These are phyloP conservation scores for Neocucurbitaria cava DNA, from an alignment of 2,329 filamentous ascomycete species.

Conservation along the genomic window DNA sequence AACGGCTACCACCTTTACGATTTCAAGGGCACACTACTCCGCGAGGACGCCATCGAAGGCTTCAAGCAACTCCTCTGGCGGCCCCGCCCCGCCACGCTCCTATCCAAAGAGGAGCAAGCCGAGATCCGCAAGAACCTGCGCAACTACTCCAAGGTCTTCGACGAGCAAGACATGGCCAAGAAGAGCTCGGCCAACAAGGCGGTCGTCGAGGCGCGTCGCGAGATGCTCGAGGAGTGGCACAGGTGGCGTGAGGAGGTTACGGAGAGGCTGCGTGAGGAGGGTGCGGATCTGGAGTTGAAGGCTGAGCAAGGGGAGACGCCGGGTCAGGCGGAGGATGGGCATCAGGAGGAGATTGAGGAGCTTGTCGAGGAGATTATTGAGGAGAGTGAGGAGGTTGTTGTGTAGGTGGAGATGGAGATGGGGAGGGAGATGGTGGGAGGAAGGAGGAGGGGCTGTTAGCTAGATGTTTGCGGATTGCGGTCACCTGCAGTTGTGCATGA, in stretches of 20 bases:
- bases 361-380: conserved; percentile 90
- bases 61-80: conserved; percentile 99
- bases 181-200: conserved; percentile 93
- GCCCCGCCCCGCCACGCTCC: conserved; percentile 86
- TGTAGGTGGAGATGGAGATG: conserved; percentile 24
- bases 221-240: conserved; percentile 86
- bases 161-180: conserved; percentile 92
- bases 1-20: conserved; percentile 99
- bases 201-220: conserved; percentile 85
- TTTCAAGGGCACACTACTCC: conserved; percentile 87
- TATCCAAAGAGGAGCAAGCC: conserved; percentile 97
- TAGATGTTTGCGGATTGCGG: no score
- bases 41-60: conserved; percentile 91
- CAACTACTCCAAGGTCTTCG: conserved; percentile 93
- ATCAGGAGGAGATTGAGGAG: conserved; percentile 67
- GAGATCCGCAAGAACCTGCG: conserved; percentile 96
- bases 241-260: conserved; percentile 79
- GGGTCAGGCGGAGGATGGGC: conserved; percentile 55
- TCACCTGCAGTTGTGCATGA: not conserved
- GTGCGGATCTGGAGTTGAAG: conserved; percentile 63
- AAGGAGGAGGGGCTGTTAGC: not conserved
- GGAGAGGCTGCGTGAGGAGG: conserved; percentile 67
- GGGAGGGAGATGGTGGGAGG: no score
- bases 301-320: conserved; percentile 55
- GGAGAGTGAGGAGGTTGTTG: conserved; percentile 81